phyloP scores from a whole-genome alignment of 768 basidiomycete species.

The Suillus subluteus region DNA sequence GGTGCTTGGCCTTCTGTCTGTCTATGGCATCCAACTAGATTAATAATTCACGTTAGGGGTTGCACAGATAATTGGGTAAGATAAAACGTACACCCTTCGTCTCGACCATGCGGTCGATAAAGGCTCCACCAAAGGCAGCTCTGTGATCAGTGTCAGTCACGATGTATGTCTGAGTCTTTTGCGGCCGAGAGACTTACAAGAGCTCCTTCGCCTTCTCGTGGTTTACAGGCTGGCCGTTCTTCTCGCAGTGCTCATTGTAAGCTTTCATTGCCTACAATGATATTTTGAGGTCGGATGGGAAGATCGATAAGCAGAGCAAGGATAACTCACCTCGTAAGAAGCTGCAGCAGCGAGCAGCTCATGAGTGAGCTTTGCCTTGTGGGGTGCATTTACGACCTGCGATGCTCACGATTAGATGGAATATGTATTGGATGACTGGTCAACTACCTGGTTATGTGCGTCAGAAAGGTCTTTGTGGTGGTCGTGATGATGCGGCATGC shows the following conservation, averaged over 20 bases:
- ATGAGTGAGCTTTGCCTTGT: conserved; percentile 64
- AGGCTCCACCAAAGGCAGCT: conserved; percentile 58
- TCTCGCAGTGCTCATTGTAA: conserved; percentile 55
- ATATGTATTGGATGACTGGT: neutral
- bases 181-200: conserved; percentile 34
- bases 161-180: neutral
- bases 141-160: conserved; percentile 26
- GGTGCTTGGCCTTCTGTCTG: conserved; percentile 43
- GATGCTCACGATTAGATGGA: conserved; percentile 2
- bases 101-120: conserved; percentile 58
- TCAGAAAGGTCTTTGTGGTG: conserved; percentile 11
- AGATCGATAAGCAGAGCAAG: neutral
- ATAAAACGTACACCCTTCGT: conserved; percentile 52
- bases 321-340: conserved; percentile 53
- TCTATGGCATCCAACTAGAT: conserved; percentile 49
- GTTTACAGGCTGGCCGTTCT: conserved; percentile 49
- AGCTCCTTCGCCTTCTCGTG: conserved; percentile 65
- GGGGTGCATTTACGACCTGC: conserved; percentile 52
- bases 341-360: conserved; percentile 72
- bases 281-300: conserved; percentile 1
- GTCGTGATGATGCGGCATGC: conserved; percentile 12
- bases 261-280: conserved; percentile 62
- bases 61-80: neutral
- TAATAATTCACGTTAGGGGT: neutral
- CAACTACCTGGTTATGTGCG: conserved; percentile 26